Evolutionary conservation across 306 rosid species (phyloP), one percentile per base, ranked within the genome.

Genomic region (Vigna nakashimae): DNA sequence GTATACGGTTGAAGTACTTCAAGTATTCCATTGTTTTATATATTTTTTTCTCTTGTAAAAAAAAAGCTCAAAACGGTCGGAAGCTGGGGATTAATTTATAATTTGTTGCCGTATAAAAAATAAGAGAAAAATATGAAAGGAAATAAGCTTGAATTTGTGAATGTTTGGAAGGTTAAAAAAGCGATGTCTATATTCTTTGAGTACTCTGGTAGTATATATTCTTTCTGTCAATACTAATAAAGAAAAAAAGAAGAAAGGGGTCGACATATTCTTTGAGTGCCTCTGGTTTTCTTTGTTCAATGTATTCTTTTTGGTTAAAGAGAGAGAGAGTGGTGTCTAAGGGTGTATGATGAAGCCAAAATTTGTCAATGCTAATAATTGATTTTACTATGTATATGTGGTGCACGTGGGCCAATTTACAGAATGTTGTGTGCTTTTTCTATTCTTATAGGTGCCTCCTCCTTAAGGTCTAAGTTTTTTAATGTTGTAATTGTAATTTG

Each of bases 321-420:
- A 59, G 3, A 30, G 3, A 30, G 4, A 7, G 4, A 24, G 13
- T 13, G 36, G 38, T 59, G 38, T 26, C 38, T 60, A 10, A 9
- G 40, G 3, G 2, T 16, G 16, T 32, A 20, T 62, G 45, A 62
- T 60, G 4, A 60, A 30, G 22, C n/a, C 43, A 32, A 62, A 62
- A 32, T 62, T 30, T 62, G 40, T 15, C 67, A 62, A 62, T 62
- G 22, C 24, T 26, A 62, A 32, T 63, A 62, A 62, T 32, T 30
- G 69, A 63, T 63, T 63, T 63, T 16, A 34, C 4, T n/a, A 16
- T 0, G 68, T 2, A 63, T 9, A 24, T 7, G 26, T 36, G 0
- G 26, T n/a, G 48, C 24, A 63, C 13, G 69, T 63, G 69, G 26
- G 48, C 69, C 69, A 63, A n/a, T 16, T 63, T 63, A 63, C 48